Percentiles rank a stretch among this genome's conserved stretches.
phyloP scores from a whole-genome alignment of 805 yeast species.

The Wickerhamiella lipophila region DNA sequence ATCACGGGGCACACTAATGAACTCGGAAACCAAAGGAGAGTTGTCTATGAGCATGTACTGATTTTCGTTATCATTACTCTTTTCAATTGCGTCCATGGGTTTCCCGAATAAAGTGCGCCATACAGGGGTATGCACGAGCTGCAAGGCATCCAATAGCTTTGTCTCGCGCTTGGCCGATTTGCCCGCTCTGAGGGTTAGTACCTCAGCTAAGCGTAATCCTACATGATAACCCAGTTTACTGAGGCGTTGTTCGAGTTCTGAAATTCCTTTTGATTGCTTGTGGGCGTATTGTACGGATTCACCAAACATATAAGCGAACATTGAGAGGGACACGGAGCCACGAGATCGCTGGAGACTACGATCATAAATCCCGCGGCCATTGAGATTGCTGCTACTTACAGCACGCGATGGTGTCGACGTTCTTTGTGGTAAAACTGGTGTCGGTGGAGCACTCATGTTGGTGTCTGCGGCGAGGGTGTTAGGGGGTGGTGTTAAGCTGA shows the following conservation, averaged over 20 bases:
- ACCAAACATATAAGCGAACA: constrained; percentile 56
- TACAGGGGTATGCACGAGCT: constrained; percentile 56
- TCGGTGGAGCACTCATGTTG: constrained; percentile 8
- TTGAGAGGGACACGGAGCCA: constrained; percentile 52
- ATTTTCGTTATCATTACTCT: constrained; percentile 51
- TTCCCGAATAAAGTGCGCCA: constrained; percentile 68
- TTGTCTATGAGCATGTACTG: constrained; percentile 73
- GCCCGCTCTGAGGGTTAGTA: constrained; percentile 57
- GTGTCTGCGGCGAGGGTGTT: background rate
- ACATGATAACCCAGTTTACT: constrained; percentile 67
- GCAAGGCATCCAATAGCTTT: constrained; percentile 52
- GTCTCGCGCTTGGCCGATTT: constrained; percentile 53
- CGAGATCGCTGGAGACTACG: constrained; percentile 52
- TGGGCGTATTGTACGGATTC: constrained; percentile 59
- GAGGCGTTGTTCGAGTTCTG: constrained; percentile 46
- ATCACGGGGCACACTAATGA: constrained; percentile 66
- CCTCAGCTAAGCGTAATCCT: constrained; percentile 59
- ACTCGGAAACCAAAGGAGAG: constrained; percentile 56
- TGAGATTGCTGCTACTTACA: background rate
- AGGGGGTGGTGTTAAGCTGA: too few relatives aligned
- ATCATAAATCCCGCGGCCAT: constrained; percentile 43
- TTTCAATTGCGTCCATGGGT: constrained; percentile 62
- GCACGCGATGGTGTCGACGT: background rate
- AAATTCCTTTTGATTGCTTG: constrained; percentile 49
- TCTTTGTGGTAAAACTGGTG: background rate